Evolutionary conservation across 2,329 filamentous ascomycete genomes (phyloP), one percentile per base, ranked within the genome.

Genomic region (Penicillium rolfsii): DNA sequence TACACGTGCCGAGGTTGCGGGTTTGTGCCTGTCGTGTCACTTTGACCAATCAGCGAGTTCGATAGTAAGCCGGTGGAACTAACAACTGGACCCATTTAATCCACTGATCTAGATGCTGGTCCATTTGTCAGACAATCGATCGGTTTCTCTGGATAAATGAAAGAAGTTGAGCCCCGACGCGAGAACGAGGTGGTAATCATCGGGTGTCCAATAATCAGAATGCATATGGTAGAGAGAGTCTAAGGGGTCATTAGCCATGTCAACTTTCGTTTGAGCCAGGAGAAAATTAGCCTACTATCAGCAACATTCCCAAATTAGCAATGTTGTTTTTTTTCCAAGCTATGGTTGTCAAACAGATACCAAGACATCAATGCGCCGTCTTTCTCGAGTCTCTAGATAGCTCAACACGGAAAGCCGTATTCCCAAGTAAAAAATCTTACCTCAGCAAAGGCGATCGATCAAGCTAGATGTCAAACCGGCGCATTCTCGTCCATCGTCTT

Each of bases 91-190:
- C 11, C 16, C 46, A 19, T 33, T 5, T 11, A 33, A 4, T n/a
- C 28, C 26, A 16, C 19, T 33, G 46, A 33, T 49, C 26, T 49
- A 19, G 46, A 49, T 33, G 12, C 12, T 12, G 43, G 11, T 11
- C n/a, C 43, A 46, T 46, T 46, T 49, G 46, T 49, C 46, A 19
- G 33, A 16, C 46, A 26, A 49, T 49, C 46, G 8, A 33, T 33
- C 28, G 16, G 43, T 14, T 33, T 33, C 46, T 49, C 2, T 11
- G 30, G 30, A 33, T 33, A 11, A 33, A 33, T 11, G 11, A 33
- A 11, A 2, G 9, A 33, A 33, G 8, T 11, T 33, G 2, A 33
- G 4, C 8, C 11, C 30, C 30, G 5, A 33, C 4, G 30, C 30
- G 30, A 33, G 30, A 33, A 33, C 8, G 30, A 33, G 9, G 8